Evolutionary conservation across 148 eudicot species (phyloP), one percentile per base, ranked within the genome.

Genomic region (Nyssa sinensis): DNA sequence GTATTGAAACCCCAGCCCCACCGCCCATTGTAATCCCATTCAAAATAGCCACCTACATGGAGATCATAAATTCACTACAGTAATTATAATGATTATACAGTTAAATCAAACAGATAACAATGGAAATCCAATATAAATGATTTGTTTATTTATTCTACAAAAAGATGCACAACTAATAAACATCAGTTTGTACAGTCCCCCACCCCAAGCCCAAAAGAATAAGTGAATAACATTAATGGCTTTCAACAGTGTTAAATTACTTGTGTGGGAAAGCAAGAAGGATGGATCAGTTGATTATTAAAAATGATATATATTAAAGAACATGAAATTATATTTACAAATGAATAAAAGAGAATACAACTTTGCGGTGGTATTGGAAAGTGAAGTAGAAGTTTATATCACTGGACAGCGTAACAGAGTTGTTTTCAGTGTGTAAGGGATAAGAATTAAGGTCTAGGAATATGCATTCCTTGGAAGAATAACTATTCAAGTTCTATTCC

Each of bases 11-110:
- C 60, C 94, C 96, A 78, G 88, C 91, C 63, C 96, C 98, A 55
- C 98, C 98, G 71, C 96, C 98, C 94, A 93, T 88, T 33, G 97
- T 88, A 63, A 93, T 77, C 32, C 98, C 97, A 81, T 91, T 84
- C 78, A 93, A 74, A 65, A 93, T 82, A 74, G 98, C 93, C 77
- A 93, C 89, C 98, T 93, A 78, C 74, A 87, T 13, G 74, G 32
- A 32, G 60, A 62, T 71, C 62, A 67, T 13, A 37, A n/a, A 62
- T 41, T 16, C 30, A 70, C 29, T 24, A 53, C 33, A 60, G 49
- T 58, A 57, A 82, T 30, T 24, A 33, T 67, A 74, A 71, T 31
- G 59, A 29, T 35, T 31, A 13, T 58, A 58, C n/a, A 0, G 64
- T 39, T 39, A 64, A 1, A 33, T 29, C 41, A 27, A 41, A 53